Evolutionary conservation across 768 basidiomycete species (phyloP), one percentile per base, ranked within the genome.

Genomic region (Amanita pallidorosea): DNA sequence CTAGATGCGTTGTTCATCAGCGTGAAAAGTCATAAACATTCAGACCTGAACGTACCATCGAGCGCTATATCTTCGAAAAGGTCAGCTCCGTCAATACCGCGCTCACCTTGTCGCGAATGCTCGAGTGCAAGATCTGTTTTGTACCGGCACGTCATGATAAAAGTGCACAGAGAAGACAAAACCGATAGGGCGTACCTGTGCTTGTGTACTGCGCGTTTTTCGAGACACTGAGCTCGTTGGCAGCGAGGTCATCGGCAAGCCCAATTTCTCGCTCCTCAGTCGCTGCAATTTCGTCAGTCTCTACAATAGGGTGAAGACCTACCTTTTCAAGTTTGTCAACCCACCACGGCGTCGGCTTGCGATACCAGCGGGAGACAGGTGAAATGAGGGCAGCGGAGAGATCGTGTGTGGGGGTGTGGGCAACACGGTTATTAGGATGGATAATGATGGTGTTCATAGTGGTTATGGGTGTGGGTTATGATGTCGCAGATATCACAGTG

Each of bases 291-390:
- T 47, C 45, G 12, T 47, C 45, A 34, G 31, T 9, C 45, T 47
- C 45, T 7, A 23, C 35, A 36, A 47, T 47, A 23, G 45, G 34
- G 6, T 36, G 45, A 35, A 47, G 35, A 34, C 45, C 9, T 7
- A 35, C 45, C 35, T 47, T 34, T 23, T 47, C 45, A n/a, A 36
- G 36, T 1, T 2, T 29, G 22, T 35, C 31, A 18, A 34, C 9
- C 45, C 45, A 47, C 45, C 45, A 47, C 12, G 45, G 45, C 11
- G 31, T 34, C 45, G 45, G 45, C 45, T 47, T 47, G 45, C 45
- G 34, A 23, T 33, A 33, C 33, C 33, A 33, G 33, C 4, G 33
- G 5, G 33, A 13, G 33, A 33, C 33, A 33, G 33, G 33, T n/a
- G 13, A 12, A 33, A 33, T 33, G 33, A 33, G 33, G 33, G 11